Conservation (phyloP, 1,284 basidiomycete genomes). For the Apiotrichum veenhuisii region DNA sequence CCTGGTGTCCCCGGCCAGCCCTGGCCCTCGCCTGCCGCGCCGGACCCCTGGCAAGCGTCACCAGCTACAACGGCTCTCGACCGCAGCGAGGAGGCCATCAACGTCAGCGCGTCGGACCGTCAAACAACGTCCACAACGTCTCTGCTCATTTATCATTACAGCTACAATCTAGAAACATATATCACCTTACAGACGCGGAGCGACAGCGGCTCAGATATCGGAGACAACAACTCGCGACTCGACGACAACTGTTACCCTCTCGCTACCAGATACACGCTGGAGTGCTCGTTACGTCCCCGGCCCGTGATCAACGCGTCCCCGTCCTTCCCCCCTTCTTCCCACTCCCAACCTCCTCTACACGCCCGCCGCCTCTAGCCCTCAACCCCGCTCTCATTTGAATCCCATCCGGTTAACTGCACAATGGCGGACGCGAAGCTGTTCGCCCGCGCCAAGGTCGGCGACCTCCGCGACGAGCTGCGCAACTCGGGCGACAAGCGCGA, state of each 20-base stretch:
- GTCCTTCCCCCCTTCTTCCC: too few relatives aligned
- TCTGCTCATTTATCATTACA: too few relatives aligned
- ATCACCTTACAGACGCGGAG: too few relatives aligned
- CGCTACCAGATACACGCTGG: too few relatives aligned
- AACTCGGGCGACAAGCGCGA: constrained; percentile 80
- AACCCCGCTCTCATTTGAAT: neutral
- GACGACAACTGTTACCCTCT: too few relatives aligned
- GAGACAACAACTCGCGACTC: too few relatives aligned
- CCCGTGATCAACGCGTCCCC: too few relatives aligned
- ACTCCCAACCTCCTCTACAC: too few relatives aligned
- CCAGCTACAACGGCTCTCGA: neutral
- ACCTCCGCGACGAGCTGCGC: constrained; percentile 70
- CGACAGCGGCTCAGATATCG: too few relatives aligned
- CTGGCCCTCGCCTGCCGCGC: neutral
- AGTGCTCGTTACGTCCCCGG: too few relatives aligned
- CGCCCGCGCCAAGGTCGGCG: constrained; percentile 84
- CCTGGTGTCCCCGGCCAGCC: neutral
- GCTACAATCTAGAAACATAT: too few relatives aligned
- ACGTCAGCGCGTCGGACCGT: neutral
- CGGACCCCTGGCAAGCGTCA: neutral
- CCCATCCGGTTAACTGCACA: neutral
- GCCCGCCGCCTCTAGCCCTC: neutral
- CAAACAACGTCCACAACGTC: too few relatives aligned
- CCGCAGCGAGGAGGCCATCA: neutral
- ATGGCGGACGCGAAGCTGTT: constrained; percentile 52